Evolutionary conservation across 140 eudicot species (phyloP).

Genomic region (Ambrosia hybrid): DNA sequence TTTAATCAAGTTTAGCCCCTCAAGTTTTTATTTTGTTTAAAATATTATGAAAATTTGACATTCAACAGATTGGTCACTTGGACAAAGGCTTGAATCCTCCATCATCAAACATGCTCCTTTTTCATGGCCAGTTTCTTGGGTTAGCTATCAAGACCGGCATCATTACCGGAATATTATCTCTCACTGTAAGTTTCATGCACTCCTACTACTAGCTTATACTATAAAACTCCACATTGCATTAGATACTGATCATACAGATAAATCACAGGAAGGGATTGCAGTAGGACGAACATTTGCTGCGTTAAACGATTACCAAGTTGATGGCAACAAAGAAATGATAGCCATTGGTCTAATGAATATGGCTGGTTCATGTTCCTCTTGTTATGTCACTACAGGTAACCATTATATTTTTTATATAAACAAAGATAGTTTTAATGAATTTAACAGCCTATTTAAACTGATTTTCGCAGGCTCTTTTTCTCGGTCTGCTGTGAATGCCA

Average conservation of each 20-base stretch:
- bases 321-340: slow-evolving; percentile 97
- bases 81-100: slow-evolving; percentile 94
- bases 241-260: not conserved
- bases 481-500: slow-evolving; percentile 80
- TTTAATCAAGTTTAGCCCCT: not conserved
- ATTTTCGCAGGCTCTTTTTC: slow-evolving; percentile 68
- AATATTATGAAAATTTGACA: not conserved
- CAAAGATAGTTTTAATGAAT: not conserved
- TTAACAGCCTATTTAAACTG: not conserved
- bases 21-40: not conserved
- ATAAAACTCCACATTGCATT: not conserved
- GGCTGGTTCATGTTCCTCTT: slow-evolving; percentile 97
- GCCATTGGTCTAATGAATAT: slow-evolving; percentile 94
- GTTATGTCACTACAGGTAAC: slow-evolving; percentile 88
- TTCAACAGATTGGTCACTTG: slow-evolving; percentile 77
- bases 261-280: slow-evolving; percentile 87
- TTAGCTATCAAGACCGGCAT: slow-evolving; percentile 86
- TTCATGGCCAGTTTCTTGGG: slow-evolving; percentile 61
- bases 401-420: no score
- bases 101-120: slow-evolving; percentile 83
- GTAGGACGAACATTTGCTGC: slow-evolving; percentile 98
- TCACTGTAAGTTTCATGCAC: slow-evolving; percentile 55
- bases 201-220: not conserved
- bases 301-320: slow-evolving; percentile 87
- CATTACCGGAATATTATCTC: slow-evolving; percentile 87